Percentiles rank a stretch among this genome's conserved stretches.
Conservation (phyloP, 345 rosid genomes). For the Arabidopsis thaliana region TAIR10.1 NC_003075.7:12029001-12029500, state of each 20-base stretch:
- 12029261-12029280: not conserved
- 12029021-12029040: not conserved
- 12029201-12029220: slow-evolving; percentile 43
- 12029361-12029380: not conserved
- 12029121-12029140: slow-evolving; percentile 29
- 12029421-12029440: no score
- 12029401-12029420: not conserved
- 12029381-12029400: not conserved
- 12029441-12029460: no score
- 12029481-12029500: not conserved
- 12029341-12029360: not conserved
- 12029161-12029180: slow-evolving; percentile 28
- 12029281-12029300: not conserved
- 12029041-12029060: not conserved
- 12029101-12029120: slow-evolving; percentile 35
- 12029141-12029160: slow-evolving; percentile 1
- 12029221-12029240: not conserved
- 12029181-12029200: slow-evolving; percentile 49
- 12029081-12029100: not conserved
- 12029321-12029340: not conserved
- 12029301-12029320: slow-evolving; percentile 5
- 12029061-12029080: slow-evolving; percentile 30
- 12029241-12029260: not conserved
- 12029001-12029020: slow-evolving; percentile 11
- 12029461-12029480: not conserved